Conservation (phyloP, 306 rosid species). For the Ceratonia siliqua region DNA sequence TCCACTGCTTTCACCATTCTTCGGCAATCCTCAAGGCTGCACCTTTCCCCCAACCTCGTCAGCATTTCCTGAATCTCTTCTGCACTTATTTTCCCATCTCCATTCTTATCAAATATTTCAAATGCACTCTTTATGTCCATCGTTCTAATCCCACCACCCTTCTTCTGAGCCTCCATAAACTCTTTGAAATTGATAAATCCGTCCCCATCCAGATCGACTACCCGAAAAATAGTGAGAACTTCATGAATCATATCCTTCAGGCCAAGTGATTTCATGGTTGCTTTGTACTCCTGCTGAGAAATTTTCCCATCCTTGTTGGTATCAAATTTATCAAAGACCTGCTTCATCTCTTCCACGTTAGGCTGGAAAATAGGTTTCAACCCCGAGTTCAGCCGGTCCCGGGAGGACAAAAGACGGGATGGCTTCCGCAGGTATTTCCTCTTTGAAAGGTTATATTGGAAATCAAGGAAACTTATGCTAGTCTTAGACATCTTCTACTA, state of each 20-base stretch:
- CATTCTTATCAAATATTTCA: constrained; percentile 61
- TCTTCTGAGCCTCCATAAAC: constrained; percentile 75
- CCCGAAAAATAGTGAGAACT: constrained; percentile 65
- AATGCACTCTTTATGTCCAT: constrained; percentile 69
- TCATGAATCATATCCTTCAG: constrained; percentile 51
- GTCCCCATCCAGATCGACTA: constrained; percentile 77
- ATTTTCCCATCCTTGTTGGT: constrained; percentile 76
- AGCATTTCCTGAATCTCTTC: constrained; percentile 71
- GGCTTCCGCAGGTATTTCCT: constrained; percentile 63
- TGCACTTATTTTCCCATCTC: constrained; percentile 83
- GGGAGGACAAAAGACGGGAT: constrained; percentile 42
- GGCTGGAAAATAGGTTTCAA: constrained; percentile 53
- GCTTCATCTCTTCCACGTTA: constrained; percentile 68
- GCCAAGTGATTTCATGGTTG: constrained; percentile 62
- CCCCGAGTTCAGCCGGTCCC: constrained; percentile 61
- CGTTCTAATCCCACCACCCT: constrained; percentile 61
- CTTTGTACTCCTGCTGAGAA: constrained; percentile 72
- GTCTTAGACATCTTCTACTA: constrained; percentile 40
- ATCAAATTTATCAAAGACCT: constrained; percentile 77
- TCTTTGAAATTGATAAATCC: constrained; percentile 75
- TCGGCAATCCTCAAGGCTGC: constrained; percentile 74
- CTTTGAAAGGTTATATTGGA: constrained; percentile 73
- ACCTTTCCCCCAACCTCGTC: constrained; percentile 68
- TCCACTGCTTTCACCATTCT: constrained; percentile 88
- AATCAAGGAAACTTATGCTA: constrained; percentile 75